These are phyloP conservation scores for Dryas integrifolia DNA, from an alignment of 331 rosid genomes.

Conservation along the genomic window DNA sequence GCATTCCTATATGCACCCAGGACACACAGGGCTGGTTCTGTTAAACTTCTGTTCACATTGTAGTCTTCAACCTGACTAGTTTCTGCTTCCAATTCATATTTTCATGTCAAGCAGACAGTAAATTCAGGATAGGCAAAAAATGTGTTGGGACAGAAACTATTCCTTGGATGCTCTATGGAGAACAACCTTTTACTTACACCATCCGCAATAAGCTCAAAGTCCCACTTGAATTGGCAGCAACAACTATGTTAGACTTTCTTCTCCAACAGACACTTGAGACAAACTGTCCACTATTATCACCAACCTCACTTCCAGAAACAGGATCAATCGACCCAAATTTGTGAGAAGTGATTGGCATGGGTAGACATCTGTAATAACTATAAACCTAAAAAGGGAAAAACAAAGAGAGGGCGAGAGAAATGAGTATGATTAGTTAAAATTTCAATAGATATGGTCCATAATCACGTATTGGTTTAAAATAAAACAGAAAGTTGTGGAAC, in stretches of 20 bases:
- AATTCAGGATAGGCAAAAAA: background rate
- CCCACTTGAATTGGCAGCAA: slow-evolving; percentile 72
- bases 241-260: slow-evolving; percentile 55
- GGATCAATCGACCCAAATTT: slow-evolving; percentile 54
- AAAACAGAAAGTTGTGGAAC: background rate
- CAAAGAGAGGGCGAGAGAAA: slow-evolving; percentile 7
- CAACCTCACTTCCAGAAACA: slow-evolving; percentile 43
- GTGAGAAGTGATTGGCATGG: slow-evolving; percentile 56
- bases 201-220: slow-evolving; percentile 56
- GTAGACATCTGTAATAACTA: slow-evolving; percentile 58
- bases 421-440: slow-evolving; percentile 7
- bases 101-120: background rate
- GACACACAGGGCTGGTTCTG: background rate
- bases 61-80: slow-evolving; percentile 3
- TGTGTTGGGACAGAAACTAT: background rate
- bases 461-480: background rate
- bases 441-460: background rate
- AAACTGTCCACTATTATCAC: slow-evolving; percentile 48
- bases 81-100: background rate
- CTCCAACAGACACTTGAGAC: slow-evolving; percentile 79
- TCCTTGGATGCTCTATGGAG: background rate
- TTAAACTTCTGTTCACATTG: background rate
- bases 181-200: slow-evolving; percentile 33
- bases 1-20: slow-evolving; percentile 2
- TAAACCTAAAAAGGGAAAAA: slow-evolving; percentile 50